A percentile compares a stretch with the other conserved stretches of the same genome.
These are phyloP conservation scores for Proliferodiscus dingleyae DNA, from an alignment of 2,329 filamentous ascomycete genomes.

Conservation along the genomic window DNA sequence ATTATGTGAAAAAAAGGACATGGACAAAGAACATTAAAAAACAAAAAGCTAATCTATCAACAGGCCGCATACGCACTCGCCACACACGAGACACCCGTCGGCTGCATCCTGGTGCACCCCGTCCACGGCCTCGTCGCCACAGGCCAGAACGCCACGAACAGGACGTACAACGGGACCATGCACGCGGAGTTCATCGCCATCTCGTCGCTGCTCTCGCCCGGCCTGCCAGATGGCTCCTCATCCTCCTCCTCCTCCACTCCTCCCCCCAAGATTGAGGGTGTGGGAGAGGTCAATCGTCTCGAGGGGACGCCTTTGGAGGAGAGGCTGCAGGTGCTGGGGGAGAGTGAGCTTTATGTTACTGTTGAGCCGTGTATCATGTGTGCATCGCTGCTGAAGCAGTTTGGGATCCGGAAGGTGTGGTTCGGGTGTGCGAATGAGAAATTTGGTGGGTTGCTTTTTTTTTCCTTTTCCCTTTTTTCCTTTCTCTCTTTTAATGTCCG, in stretches of 20 bases:
- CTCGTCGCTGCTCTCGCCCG: slow-evolving; percentile 50
- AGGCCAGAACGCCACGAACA: slow-evolving; percentile 96
- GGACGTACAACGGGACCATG: slow-evolving; percentile 82
- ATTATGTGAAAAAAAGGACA: too few relatives aligned
- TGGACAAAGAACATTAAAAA: too few relatives aligned
- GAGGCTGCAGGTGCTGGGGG: slow-evolving; percentile 57
- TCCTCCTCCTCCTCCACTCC: slow-evolving; percentile 37
- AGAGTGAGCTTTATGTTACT: slow-evolving; percentile 85
- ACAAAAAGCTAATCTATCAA: neutral
- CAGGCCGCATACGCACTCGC: slow-evolving; percentile 80
- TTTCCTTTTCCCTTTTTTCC: too few relatives aligned
- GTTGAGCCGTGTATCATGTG: slow-evolving; percentile 99
- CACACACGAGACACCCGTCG: slow-evolving; percentile 91
- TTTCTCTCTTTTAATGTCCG: too few relatives aligned
- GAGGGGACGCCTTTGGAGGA: neutral
- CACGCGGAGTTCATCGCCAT: slow-evolving; percentile 95
- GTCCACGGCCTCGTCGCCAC: slow-evolving; percentile 69
- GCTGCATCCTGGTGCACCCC: slow-evolving; percentile 80
- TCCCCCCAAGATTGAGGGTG: slow-evolving; percentile 42
- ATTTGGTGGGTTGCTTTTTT: slow-evolving; percentile 71
- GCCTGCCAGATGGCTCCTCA: too few relatives aligned
- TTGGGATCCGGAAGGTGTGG: slow-evolving; percentile 82
- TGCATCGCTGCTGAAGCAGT: slow-evolving; percentile 83
- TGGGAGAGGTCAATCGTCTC: slow-evolving; percentile 5
- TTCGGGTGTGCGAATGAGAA: slow-evolving; percentile 96